Conservation (phyloP, 345 rosid species). For the Reutealis trisperma region DNA sequence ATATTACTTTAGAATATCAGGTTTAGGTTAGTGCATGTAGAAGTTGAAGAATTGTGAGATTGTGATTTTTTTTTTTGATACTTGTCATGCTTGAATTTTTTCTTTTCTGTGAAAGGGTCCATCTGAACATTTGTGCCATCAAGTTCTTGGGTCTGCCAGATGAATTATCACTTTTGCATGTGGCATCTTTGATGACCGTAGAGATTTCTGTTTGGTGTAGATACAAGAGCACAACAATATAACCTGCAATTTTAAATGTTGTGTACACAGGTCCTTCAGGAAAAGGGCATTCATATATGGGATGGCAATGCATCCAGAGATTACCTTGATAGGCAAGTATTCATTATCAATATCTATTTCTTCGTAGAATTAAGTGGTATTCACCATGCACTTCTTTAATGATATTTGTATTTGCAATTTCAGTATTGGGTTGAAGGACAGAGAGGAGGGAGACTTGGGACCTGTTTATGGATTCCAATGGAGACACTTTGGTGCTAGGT, state of each 20-base stretch:
- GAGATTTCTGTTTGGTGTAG: neutral
- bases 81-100: neutral
- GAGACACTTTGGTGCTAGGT: slow-evolving; percentile 99
- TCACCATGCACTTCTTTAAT: slow-evolving; percentile 11
- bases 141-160: neutral
- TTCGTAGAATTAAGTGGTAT: neutral
- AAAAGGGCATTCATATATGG: slow-evolving; percentile 91
- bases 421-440: slow-evolving; percentile 76
- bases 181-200: neutral
- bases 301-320: slow-evolving; percentile 94
- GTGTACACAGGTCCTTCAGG: slow-evolving; percentile 77
- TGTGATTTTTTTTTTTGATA: neutral
- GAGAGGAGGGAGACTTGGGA: slow-evolving; percentile 96
- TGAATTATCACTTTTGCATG: neutral
- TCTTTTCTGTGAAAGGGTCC: neutral
- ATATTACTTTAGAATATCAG: neutral
- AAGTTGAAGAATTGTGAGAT: neutral
- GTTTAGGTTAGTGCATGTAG: neutral
- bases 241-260: slow-evolving; percentile 14
- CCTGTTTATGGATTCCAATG: slow-evolving; percentile 98
- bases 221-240: neutral
- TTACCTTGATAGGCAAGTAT: slow-evolving; percentile 75
- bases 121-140: neutral
- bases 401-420: slow-evolving; percentile 21
- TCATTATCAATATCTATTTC: neutral